Base-by-base conservation (phyloP, 306 rosid species). In the Erythrophleum fordii region DNA sequence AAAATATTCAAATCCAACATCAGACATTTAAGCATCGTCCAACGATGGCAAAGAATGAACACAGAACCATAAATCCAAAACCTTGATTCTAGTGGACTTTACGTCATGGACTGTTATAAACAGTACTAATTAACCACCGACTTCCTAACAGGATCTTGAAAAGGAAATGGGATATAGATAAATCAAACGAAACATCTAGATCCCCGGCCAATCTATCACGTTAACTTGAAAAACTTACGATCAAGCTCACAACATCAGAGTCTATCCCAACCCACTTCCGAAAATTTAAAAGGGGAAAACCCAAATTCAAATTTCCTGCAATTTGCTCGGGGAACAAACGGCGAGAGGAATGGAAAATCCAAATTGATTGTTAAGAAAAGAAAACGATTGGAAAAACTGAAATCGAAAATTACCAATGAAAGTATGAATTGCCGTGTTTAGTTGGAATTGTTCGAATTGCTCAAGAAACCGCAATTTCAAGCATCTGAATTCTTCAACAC, bases 271-370 rank as follows among this genome's bases (percentile, higher is more conserved):
- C 9, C 56, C 58, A 34, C 28, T 31, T 29, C 61, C 13, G 65
- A 55, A 66, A 67, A 58, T 9, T 6, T 8, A n/a, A 39, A n/a
- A 48, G 0, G 39, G 7, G 1, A 61, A 28, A 76, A 71, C 13
- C 11, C 29, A 44, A 66, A 65, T 34, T 69, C 28, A 31, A 59
- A n/a, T 70, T 56, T 69, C 34, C 16, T 8, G 82, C 75, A 66
- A 12, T 76, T 80, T 53, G 35, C 44, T 77, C 34, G 68, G 51
- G 60, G 35, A 84, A 64, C 67, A 80, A 31, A 55, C 49, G 20
- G 64, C 64, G 11, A 29, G 41, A 48, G 28, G 11, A 71, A 44
- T 16, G 48, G 26, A 51, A 17, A 34, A 55, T 18, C 1, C 11
- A 66, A 28, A 20, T 18, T 5, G 13, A 17, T 3, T 0, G 48